These are phyloP conservation scores for Candida nitratophila DNA, from an alignment of 805 yeast species.

Conservation along the genomic window DNA sequence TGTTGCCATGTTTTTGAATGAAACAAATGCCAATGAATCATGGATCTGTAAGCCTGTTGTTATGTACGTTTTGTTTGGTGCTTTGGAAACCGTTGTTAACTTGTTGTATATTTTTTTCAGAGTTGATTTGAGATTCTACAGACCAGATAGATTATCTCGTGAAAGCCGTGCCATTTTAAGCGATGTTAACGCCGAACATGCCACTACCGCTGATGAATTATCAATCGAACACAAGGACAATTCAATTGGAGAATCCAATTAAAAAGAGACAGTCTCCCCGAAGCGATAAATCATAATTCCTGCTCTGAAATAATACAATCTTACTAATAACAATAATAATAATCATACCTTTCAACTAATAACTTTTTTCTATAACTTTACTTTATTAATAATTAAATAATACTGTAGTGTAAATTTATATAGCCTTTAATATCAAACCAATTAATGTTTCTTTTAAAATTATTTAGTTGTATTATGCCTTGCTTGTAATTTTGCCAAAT, in stretches of 20 bases:
- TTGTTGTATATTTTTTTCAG: slow-evolving; percentile 53
- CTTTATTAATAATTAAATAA: not conserved
- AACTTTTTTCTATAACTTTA: not conserved
- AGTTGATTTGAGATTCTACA: slow-evolving; percentile 71
- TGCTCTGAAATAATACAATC: too few species aligned
- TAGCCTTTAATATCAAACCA: too few species aligned
- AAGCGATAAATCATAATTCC: too few species aligned
- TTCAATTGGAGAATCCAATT: not conserved
- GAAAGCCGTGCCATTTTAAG: not conserved
- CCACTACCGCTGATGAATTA: not conserved
- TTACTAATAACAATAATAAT: too few species aligned
- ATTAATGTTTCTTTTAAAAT: too few species aligned
- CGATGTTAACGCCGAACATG: not conserved
- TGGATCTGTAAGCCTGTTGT: slow-evolving; percentile 48
- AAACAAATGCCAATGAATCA: slow-evolving; percentile 24
- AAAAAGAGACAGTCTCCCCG: too few species aligned
- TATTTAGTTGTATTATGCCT: too few species aligned
- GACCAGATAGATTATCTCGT: slow-evolving; percentile 44
- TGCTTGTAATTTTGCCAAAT: slow-evolving; percentile 28
- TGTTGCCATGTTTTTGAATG: slow-evolving; percentile 35
- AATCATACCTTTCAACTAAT: too few species aligned
- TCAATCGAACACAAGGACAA: not conserved
- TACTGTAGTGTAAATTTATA: too few species aligned
- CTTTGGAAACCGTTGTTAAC: slow-evolving; percentile 52
- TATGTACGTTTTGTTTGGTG: slow-evolving; percentile 66